These are phyloP conservation scores for Stenocarpella maydis DNA, from an alignment of 2,329 filamentous ascomycete genomes.

Conservation along the genomic window DNA sequence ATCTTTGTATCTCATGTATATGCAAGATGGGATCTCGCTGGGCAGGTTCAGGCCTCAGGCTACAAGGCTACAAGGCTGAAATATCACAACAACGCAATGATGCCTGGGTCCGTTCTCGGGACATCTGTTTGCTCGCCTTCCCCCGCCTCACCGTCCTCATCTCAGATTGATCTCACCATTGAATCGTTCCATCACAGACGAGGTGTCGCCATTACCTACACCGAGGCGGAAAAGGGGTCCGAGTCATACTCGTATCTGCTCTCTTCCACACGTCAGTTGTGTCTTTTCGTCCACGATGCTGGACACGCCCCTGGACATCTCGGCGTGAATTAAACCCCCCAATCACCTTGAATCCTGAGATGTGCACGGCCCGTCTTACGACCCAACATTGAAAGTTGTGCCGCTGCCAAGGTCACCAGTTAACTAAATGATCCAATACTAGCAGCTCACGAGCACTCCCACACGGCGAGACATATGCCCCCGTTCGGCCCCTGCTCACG, in stretches of 20 bases:
- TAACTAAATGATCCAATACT: neutral
- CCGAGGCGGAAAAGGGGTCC: neutral
- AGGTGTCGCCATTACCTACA: neutral
- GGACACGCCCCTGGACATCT: neutral
- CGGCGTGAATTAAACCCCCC: neutral
- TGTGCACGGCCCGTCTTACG: neutral
- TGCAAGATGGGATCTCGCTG: neutral
- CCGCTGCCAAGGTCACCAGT: neutral
- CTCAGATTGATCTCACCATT: neutral
- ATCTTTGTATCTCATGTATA: too few species aligned
- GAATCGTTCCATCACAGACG: neutral
- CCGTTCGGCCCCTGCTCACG: neutral
- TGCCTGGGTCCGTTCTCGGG: constrained; percentile 27
- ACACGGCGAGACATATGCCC: neutral
- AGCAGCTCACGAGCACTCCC: neutral
- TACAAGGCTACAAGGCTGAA: constrained; percentile 35
- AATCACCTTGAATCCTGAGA: neutral
- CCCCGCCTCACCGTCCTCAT: constrained; percentile 4
- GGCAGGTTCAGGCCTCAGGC: constrained; percentile 29
- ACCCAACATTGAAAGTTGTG: constrained; percentile 8
- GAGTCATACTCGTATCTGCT: neutral
- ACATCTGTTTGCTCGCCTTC: neutral
- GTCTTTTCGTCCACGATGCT: neutral
- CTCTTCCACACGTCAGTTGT: neutral
- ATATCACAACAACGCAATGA: constrained; percentile 33